Conservation (phyloP, 75 land plant genomes). For the Pinus tabuliformis region DNA sequence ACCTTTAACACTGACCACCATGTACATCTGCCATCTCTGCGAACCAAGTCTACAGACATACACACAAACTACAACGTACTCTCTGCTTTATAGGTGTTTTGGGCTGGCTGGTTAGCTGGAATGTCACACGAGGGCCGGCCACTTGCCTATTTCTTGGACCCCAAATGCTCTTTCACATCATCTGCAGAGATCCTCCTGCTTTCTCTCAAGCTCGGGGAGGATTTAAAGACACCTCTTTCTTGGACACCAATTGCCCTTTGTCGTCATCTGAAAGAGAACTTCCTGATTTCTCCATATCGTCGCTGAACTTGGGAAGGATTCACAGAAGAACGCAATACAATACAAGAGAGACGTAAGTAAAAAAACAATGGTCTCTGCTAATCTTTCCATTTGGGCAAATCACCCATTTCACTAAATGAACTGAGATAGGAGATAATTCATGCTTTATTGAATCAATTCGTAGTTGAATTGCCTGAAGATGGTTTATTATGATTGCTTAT, state of each 20-base stretch:
- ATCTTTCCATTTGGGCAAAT: not conserved
- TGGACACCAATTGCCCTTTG: too few species aligned
- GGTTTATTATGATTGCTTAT: not conserved
- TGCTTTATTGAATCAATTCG: not conserved
- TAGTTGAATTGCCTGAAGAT: not conserved
- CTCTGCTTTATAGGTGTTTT: slow-evolving; percentile 6
- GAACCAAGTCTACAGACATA: not conserved
- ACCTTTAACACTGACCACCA: not conserved
- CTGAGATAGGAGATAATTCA: not conserved
- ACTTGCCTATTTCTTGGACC: slow-evolving; percentile 6
- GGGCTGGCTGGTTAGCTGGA: slow-evolving; percentile 13
- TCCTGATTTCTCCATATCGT: too few species aligned
- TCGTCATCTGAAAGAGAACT: too few species aligned
- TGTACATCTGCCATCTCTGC: not conserved
- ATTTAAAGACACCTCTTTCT: not conserved
- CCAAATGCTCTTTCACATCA: not conserved
- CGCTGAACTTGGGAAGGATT: not conserved
- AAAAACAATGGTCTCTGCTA: not conserved
- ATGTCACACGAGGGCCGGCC: not conserved
- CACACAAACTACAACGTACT: slow-evolving; percentile 2
- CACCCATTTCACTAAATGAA: not conserved
- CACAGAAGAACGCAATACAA: not conserved
- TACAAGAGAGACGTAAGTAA: slow-evolving; percentile 5
- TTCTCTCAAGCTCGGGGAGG: not conserved
- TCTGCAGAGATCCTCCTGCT: not conserved